phyloP scores from a whole-genome alignment of 192 early-diverging fungal genomes.

The Entrophospora sp. region DNA sequence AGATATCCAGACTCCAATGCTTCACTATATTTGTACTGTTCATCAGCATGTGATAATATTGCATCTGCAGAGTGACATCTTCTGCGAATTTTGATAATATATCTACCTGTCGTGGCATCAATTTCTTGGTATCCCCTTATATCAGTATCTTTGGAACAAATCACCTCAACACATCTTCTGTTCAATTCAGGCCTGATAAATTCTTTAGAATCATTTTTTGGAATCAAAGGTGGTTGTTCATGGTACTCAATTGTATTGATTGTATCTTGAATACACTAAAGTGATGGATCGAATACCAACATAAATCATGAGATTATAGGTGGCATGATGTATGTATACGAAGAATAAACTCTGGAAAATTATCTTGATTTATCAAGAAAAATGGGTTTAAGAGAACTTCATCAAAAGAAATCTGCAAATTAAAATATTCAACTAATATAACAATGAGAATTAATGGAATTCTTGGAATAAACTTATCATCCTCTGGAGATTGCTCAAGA shows the following conservation, averaged over 20 bases:
- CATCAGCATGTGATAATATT: slow-evolving; percentile 3
- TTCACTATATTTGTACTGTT: background rate
- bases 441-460: background rate
- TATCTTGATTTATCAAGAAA: background rate
- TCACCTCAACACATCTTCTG: background rate
- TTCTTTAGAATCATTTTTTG: background rate
- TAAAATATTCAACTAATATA: background rate
- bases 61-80: background rate
- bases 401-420: background rate
- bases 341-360: background rate
- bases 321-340: background rate
- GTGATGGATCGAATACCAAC: background rate
- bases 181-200: background rate
- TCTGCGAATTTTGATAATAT: background rate
- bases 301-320: background rate
- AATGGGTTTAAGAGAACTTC: background rate
- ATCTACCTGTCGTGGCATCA: background rate
- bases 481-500: background rate
- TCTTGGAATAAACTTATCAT: background rate
- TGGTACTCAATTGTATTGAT: background rate
- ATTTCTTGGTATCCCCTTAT: background rate
- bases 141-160: background rate
- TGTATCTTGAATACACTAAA: background rate
- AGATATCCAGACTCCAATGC: background rate
- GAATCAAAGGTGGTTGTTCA: background rate